Base-by-base conservation (phyloP, 768 basidiomycete species). In the Trametes meyenii region DNA sequence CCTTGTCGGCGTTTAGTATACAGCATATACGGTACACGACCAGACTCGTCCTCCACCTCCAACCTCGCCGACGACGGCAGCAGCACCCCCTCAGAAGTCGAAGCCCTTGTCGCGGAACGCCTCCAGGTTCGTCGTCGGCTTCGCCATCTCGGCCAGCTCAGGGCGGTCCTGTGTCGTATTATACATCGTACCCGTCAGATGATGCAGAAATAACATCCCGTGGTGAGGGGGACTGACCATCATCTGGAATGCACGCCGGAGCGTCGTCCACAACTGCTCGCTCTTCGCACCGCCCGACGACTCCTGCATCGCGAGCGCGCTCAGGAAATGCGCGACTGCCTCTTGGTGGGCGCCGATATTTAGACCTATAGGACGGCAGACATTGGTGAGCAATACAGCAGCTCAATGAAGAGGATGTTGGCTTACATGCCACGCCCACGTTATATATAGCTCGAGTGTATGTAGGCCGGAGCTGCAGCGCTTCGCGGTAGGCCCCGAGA, bases 381-480 rank as follows among this genome's bases (percentile, higher is more conserved):
- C 10, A 55, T 61, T 33, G 63, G 49, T 55, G 36, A 56, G 39
- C 14, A 24, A 43, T 61, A 23, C n/a, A 64, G 42, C 53, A 45
- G 46, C 11, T 59, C 50, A 26, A 29, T 16, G 39, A 50, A n/a
- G 16, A 54, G 49, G 42, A 42, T 35, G 26, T 19, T 16, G 3
- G 84, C 92, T 68, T 70, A 95, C 95, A 99, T 21, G 96, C 95
- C 26, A 99, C 97, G 45, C 96, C 97, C 38, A 99, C 92, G 69
- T 99, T 99, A 72, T 96, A 98, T 23, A 98, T 92, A 11, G 96
- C 97, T 12, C 97, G 87, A 0, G 97, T 98, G 73, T 97, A 99
- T 0, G 94, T 96, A 24, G 97, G 97, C 40, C 94, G 85, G 49
- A 98, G 77, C 69, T 86, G 88, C 24, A 99, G 81, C 0, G 97